phyloP scores from a whole-genome alignment of 257 asterid genomes.

The Ilex asprella region DNA sequence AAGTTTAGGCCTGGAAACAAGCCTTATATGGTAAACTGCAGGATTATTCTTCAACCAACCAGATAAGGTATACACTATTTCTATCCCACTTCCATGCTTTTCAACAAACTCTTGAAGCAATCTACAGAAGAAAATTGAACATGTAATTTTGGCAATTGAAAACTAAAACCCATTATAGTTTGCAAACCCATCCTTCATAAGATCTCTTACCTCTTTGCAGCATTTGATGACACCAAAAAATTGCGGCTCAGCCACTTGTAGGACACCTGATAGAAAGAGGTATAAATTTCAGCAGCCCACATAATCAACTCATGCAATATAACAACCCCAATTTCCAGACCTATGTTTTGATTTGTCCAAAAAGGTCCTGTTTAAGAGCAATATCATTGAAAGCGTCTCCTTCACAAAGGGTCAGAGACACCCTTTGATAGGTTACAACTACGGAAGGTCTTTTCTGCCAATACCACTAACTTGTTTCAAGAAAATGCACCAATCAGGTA shows the following conservation, averaged over 20 bases:
- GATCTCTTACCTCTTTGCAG: constrained; percentile 68
- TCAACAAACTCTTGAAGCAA: constrained; percentile 77
- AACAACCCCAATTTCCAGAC: no score
- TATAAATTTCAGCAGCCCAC: neutral
- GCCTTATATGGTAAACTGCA: constrained; percentile 59
- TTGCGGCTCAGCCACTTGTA: constrained; percentile 98
- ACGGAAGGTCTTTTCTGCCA: no score
- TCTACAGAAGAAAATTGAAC: constrained; percentile 21
- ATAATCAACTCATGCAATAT: neutral
- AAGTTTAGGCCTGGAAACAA: constrained; percentile 60
- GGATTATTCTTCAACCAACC: constrained; percentile 81
- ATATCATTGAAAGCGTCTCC: no score
- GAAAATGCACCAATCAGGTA: no score
- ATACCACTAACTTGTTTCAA: no score
- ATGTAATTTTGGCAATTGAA: neutral
- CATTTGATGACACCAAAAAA: constrained; percentile 74
- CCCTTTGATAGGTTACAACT: no score
- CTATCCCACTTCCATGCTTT: constrained; percentile 56
- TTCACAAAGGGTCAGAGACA: no score
- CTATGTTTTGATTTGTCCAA: no score
- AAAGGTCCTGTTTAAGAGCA: no score
- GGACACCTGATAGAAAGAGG: constrained; percentile 50
- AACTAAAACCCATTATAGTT: neutral
- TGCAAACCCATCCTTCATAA: neutral
- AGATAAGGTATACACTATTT: constrained; percentile 63